Conservation (phyloP, 495 filamentous ascomycete species). For the Staphylotrichum longicolle region DNA sequence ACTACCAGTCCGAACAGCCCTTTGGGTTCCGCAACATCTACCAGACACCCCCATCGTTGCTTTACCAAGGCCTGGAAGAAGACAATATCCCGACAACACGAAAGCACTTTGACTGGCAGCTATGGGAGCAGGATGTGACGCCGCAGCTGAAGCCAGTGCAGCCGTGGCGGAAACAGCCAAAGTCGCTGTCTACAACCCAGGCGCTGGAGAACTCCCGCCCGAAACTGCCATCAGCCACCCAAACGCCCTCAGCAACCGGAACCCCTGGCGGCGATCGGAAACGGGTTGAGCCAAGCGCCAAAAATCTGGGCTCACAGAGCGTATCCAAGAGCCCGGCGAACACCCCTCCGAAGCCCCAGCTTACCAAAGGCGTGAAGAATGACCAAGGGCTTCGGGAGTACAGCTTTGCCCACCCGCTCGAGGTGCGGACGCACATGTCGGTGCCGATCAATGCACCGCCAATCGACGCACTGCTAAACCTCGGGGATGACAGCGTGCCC, state of each 20-base stretch:
- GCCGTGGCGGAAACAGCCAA: conserved; percentile 16
- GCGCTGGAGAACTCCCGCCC: neutral
- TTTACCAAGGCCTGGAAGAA: conserved; percentile 10
- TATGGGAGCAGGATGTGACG: conserved; percentile 7
- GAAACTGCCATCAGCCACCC: neutral
- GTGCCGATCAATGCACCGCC: conserved; percentile 39
- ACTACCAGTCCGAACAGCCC: conserved; percentile 3
- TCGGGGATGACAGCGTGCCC: conserved; percentile 31
- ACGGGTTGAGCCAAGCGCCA: neutral
- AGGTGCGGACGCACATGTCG: conserved; percentile 17
- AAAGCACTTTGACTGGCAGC: conserved; percentile 29
- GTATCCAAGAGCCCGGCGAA: neutral
- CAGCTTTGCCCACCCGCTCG: conserved; percentile 27
- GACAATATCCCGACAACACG: neutral
- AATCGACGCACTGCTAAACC: conserved; percentile 36
- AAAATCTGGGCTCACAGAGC: neutral
- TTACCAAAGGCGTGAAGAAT: conserved; percentile 8
- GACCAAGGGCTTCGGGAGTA: conserved; percentile 18
- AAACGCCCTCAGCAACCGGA: neutral
- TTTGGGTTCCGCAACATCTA: conserved; percentile 32
- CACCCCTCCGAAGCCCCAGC: neutral
- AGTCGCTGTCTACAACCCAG: neutral
- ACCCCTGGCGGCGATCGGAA: neutral
- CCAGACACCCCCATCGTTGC: neutral
- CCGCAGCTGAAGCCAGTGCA: conserved; percentile 8